Evolutionary conservation across 2,329 filamentous ascomycete species (phyloP), one percentile per base, ranked within the genome.

Genomic region (Trichoderma polysporum): DNA sequence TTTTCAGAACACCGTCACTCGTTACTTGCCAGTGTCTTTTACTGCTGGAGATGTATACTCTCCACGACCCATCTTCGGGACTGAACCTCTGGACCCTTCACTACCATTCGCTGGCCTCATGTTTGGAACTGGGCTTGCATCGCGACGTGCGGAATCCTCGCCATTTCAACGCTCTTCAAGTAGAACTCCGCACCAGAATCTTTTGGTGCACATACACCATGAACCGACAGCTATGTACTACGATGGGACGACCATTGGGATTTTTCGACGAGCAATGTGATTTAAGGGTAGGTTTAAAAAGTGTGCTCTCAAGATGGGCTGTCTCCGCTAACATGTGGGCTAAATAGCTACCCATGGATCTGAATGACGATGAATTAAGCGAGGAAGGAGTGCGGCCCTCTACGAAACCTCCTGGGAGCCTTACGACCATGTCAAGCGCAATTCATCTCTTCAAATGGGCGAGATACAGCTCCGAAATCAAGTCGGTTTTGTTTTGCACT

Each of bases 161-260:
- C 0, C 81, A 76, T 0, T 78, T 86, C 2, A 82, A 83, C 0
- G 69, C 83, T 0, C 68, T 85, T 0, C 80, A 84, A 7, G 83
- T 85, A 47, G 84, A 87, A 68, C 82, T 86, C 79, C 76, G 85
- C n/a, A 84, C 83, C 0, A 76, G 84, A 2, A 79, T 86, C 4
- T 86, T 87, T 57, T 87, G 84, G 85, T 81, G 83, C 0, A 81
- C 84, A 3, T 84, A 84, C 29, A 81, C 77, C 0, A 76, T 87
- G 4, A 84, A 87, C 66, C 78, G 85, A 15, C 80, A 79, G 0
- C 76, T 86, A 37, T 82, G 82, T 2, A 87, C 84, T 0, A 86
- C 85, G 75, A 84, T 87, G 83, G 85, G 85, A 0, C 77, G 85
- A 1, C 85, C 85, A 0, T 84, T 87, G 59, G 84, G 84, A 0